Evolutionary conservation across 441 rosid genomes (phyloP).

Genomic region (Populus tomentosa): DNA sequence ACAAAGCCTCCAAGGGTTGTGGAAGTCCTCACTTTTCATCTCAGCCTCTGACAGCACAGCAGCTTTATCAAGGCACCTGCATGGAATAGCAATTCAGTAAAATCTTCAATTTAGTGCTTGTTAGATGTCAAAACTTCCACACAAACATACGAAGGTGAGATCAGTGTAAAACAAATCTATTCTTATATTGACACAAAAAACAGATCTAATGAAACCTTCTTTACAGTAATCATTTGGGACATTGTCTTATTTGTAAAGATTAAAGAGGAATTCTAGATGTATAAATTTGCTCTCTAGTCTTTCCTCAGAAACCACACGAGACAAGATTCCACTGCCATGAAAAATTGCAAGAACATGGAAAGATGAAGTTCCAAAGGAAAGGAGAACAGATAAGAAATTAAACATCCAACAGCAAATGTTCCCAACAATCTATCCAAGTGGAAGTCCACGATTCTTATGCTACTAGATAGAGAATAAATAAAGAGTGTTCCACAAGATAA

Average conservation of each 20-base stretch:
- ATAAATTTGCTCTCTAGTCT: neutral
- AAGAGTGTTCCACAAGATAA: neutral
- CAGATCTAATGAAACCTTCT: neutral
- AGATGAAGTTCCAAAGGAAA: neutral
- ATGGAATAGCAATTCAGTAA: neutral
- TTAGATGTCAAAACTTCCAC: neutral
- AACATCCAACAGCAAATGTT: neutral
- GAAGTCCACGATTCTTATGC: neutral
- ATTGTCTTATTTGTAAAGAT: neutral
- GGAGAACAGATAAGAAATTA: neutral
- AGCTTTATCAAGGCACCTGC: constrained; percentile 89
- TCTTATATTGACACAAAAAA: neutral
- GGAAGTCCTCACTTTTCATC: constrained; percentile 40
- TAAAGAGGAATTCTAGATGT: neutral
- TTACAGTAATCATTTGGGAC: too few species aligned
- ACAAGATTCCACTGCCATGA: neutral
- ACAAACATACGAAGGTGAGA: neutral
- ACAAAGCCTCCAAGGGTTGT: constrained; percentile 71
- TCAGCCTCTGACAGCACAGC: constrained; percentile 68
- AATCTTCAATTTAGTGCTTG: neutral
- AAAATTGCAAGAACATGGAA: neutral
- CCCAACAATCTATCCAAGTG: neutral
- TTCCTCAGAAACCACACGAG: neutral
- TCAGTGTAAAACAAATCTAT: neutral
- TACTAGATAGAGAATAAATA: neutral